phyloP scores from a whole-genome alignment of 2,329 filamentous ascomycete genomes.

The Pseudocercospora fuligena region DNA sequence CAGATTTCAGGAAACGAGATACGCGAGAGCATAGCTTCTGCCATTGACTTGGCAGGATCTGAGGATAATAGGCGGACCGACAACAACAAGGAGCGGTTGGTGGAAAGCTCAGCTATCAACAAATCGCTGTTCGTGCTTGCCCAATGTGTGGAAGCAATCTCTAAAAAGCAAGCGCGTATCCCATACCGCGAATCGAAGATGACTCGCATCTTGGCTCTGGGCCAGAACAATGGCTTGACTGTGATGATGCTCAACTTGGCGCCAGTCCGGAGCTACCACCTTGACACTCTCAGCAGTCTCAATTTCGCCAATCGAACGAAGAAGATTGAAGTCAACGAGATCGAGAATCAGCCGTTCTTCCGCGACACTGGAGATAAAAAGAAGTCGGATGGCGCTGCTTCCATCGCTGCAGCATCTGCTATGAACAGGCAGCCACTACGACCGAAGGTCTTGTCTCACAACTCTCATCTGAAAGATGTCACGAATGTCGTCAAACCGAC shows the following conservation, averaged over 20 bases:
- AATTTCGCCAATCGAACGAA: conserved; percentile 96
- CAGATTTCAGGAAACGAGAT: conserved; percentile 72
- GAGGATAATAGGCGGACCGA: conserved; percentile 95
- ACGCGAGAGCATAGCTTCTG: conserved; percentile 81
- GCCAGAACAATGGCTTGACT: conserved; percentile 93
- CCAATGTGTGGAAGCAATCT: conserved; percentile 94
- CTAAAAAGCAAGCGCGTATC: conserved; percentile 73
- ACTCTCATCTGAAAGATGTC: conserved; percentile 60
- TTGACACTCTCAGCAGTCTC: conserved; percentile 89
- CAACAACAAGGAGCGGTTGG: conserved; percentile 86
- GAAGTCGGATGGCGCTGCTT: conserved; percentile 45
- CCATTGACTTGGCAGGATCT: conserved; percentile 92
- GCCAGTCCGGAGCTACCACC: conserved; percentile 87
- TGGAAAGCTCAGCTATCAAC: conserved; percentile 98
- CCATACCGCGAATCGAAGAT: conserved; percentile 96
- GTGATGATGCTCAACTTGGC: conserved; percentile 97
- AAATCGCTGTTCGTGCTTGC: conserved; percentile 94
- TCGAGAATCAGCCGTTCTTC: conserved; percentile 93
- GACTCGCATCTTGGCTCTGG: conserved; percentile 89
- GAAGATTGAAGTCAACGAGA: conserved; percentile 92
- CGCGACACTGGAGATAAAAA: conserved; percentile 39
- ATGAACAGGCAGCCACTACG: conserved; percentile 74
- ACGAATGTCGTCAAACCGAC: conserved; percentile 67
- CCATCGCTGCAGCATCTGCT: conserved; percentile 43
- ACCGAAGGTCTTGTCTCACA: conserved; percentile 75